Base-by-base conservation (phyloP, 352 stramenopile genomes). In the Phytophthora crassamura region DNA sequence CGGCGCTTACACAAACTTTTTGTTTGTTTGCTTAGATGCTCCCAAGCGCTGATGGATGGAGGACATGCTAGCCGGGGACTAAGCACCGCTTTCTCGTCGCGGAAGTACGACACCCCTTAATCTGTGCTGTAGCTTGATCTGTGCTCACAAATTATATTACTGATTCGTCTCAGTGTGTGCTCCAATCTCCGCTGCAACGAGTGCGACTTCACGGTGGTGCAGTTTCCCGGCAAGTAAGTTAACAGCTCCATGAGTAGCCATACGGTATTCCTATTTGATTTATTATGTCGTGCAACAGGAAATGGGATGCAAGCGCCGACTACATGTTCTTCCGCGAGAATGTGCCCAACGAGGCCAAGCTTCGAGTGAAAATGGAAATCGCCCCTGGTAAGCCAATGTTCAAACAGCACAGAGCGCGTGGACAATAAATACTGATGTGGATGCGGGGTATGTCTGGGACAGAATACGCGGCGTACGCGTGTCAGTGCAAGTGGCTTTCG, bases 321-420 rank as follows among this genome's bases (percentile, higher is more conserved):
- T 94, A 93, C 67, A 95, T 92, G 83, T 92, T 95, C 58, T 93
- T 93, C 50, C 80, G 84, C 39, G 86, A 95, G 56, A 93, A 93
- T 42, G 75, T 89, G 18, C 84, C 84, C 9, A 93, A 79, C 41
- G 84, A 91, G 62, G 43, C 67, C 36, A 93, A 90, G 58, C 65
- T 93, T 20, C 65, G 79, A 8, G 77, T 67, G 5, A 88, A 90
- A 38, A 86, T 93, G 84, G 79, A 92, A 43, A 51, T 55, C 7
- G 59, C 62, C 8, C 62, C 75, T 42, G 83, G 84, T 92, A 35
- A 54, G 57, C 40, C 10, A 16, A n/a, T 39, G 14, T 30, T 22
- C 3, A 6, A 41, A 18, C 59, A 16, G 33, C 18, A 16, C 9
- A 11, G n/a, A 10, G 18, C 22, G 28, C 36, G 45, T 57, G 18